phyloP scores from a whole-genome alignment of 352 stramenopile genomes.

The Blastocystis sp. region DNA sequence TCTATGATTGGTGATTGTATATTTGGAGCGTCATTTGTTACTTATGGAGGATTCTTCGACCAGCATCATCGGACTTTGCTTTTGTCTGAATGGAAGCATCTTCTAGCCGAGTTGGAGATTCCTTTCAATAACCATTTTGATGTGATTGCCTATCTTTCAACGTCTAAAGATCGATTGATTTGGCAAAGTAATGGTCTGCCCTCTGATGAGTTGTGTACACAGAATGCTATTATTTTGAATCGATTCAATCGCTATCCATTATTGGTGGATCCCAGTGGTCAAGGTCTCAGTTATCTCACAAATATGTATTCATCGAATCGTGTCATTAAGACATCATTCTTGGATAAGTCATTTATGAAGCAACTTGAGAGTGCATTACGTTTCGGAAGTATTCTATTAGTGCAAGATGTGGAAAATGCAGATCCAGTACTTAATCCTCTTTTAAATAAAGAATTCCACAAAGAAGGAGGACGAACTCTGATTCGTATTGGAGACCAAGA shows the following conservation, averaged over 20 bases:
- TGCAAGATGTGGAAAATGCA: slow-evolving; percentile 96
- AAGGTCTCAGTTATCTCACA: slow-evolving; percentile 96
- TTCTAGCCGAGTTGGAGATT: slow-evolving; percentile 88
- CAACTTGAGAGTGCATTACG: slow-evolving; percentile 97
- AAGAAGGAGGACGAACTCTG: slow-evolving; percentile 92
- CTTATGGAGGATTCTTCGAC: slow-evolving; percentile 96
- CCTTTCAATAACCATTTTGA: slow-evolving; percentile 78
- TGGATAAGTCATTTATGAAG: slow-evolving; percentile 95
- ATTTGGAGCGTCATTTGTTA: slow-evolving; percentile 91
- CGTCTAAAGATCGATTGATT: slow-evolving; percentile 85
- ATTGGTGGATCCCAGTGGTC: slow-evolving; percentile 95
- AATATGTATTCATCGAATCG: slow-evolving; percentile 86
- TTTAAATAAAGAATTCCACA: slow-evolving; percentile 96
- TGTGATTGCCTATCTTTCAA: slow-evolving; percentile 93
- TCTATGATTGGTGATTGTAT: slow-evolving; percentile 94
- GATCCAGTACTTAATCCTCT: slow-evolving; percentile 99
- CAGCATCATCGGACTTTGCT: slow-evolving; percentile 91
- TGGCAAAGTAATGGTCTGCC: slow-evolving; percentile 90
- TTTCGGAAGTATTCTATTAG: slow-evolving; percentile 95
- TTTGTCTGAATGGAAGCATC: slow-evolving; percentile 88
- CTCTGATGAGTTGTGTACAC: slow-evolving; percentile 91
- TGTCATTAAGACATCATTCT: slow-evolving; percentile 96
- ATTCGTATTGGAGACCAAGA: slow-evolving; percentile 96
- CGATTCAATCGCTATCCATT: slow-evolving; percentile 93
- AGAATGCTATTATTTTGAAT: slow-evolving; percentile 98